Evolutionary conservation across 2,329 filamentous ascomycete genomes (phyloP).

Genomic region (Ambrosiella beaveri): DNA sequence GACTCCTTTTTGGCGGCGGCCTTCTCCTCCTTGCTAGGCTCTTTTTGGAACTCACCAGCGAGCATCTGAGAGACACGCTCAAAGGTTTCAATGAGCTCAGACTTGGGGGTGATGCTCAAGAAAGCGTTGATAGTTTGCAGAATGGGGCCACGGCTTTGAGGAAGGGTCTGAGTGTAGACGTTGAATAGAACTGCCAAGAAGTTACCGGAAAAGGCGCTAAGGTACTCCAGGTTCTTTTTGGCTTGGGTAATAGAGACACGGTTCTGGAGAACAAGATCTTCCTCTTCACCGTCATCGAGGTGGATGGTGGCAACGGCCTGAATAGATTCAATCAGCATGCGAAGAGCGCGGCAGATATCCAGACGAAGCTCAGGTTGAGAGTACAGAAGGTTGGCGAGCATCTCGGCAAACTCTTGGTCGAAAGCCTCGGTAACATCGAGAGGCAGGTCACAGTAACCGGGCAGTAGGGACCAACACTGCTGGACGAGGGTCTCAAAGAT

Average conservation of each 20-base stretch:
- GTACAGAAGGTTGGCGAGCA: constrained; percentile 81
- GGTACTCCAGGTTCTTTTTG: constrained; percentile 61
- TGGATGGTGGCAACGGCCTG: constrained; percentile 59
- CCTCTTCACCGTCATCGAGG: constrained; percentile 39
- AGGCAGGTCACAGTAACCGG: constrained; percentile 87
- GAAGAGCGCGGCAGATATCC: constrained; percentile 73
- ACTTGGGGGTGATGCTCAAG: constrained; percentile 64
- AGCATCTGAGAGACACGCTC: constrained; percentile 73
- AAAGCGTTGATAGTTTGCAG: constrained; percentile 90
- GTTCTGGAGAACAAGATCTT: constrained; percentile 60
- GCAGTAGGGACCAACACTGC: constrained; percentile 85
- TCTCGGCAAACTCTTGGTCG: constrained; percentile 75
- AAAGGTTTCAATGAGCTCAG: constrained; percentile 77
- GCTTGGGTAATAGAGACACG: constrained; percentile 61
- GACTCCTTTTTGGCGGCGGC: constrained; percentile 42
- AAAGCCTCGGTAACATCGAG: constrained; percentile 62
- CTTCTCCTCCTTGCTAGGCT: constrained; percentile 41
- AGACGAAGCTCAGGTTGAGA: constrained; percentile 74
- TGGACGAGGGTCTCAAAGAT: constrained; percentile 94
- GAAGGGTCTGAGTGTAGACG: constrained; percentile 90
- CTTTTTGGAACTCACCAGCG: constrained; percentile 46
- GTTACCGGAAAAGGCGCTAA: constrained; percentile 67
- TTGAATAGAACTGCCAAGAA: constrained; percentile 96
- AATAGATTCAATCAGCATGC: constrained; percentile 81
- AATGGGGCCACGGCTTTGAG: constrained; percentile 78